Evolutionary conservation across 2,329 filamentous ascomycete genomes (phyloP), one percentile per base, ranked within the genome.

Genomic region (Emergomyces orientalis): DNA sequence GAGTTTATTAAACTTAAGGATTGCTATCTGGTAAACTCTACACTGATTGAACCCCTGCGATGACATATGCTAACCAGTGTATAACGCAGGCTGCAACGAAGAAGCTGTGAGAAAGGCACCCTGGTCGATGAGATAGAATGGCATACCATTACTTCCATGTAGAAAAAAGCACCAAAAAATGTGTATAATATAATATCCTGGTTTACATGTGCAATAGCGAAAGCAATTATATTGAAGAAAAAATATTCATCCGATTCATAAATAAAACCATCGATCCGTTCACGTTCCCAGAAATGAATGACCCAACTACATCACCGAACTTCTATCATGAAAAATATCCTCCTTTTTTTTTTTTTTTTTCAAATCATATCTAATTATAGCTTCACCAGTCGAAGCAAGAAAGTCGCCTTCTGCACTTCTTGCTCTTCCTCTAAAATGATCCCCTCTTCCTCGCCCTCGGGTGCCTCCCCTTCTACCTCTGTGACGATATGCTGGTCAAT

Each of bases 1-100:
- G 91, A 97, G 72, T 97, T 99, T 69, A 80, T 94, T 75, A 86
- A 79, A 67, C 75, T 97, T 58, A 96, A 96, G 74, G 82, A 96
- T 68, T 97, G 93, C 73, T 96, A 91, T 72, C 71, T 95, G 71
- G 92, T 96, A 80, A 70, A 83, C 67, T 39, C 8, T 7, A 47
- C 22, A 27, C 11, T 34, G 49, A 32, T 39, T 25, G 30, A 25
- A 49, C 30, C 30, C 60, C 34, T 43, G 11, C 9, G 19, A 7
- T 7, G 17, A 5, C 22, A 6, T 30, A 30, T 13, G 13, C 47
- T 17, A 37, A 60, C 65, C 69, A 61, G 13, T 59, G 37, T 22
- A 47, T 47, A 30, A 51, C 49, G 30, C 59, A 84, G 82, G 80
- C 79, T 64, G 81, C 81, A 56, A 78, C 81, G 25, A 84, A 82